Percentiles rank a stretch among this genome's conserved stretches.
phyloP scores from a whole-genome alignment of 163 green algal genomes.

The Volvox carteri region DNA sequence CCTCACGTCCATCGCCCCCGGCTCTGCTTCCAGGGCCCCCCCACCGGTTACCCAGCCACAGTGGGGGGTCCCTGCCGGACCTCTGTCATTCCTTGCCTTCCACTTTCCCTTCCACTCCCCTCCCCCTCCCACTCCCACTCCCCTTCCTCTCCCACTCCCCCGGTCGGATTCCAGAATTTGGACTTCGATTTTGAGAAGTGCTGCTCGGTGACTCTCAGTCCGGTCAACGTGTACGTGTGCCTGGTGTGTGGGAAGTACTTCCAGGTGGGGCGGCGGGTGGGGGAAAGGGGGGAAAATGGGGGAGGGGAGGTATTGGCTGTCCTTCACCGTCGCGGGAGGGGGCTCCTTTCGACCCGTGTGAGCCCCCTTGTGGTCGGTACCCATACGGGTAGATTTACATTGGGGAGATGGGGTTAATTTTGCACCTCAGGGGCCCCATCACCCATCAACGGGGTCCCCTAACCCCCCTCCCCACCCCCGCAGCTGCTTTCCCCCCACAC shows the following conservation, averaged over 20 bases:
- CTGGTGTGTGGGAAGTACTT: slow-evolving; percentile 99
- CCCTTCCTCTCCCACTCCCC: neutral
- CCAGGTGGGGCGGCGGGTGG: slow-evolving; percentile 72
- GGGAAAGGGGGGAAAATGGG: neutral
- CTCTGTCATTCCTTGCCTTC: neutral
- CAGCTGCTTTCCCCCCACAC: neutral
- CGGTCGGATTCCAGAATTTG: slow-evolving; percentile 81
- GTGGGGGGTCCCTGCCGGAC: neutral
- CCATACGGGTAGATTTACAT: no score
- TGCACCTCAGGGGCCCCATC: no score
- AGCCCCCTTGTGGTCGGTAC: no score
- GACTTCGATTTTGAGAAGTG: slow-evolving; percentile 99
- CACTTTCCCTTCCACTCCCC: neutral
- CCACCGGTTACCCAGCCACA: no score
- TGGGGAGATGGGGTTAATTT: no score
- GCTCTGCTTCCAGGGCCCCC: no score
- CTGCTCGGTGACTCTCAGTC: slow-evolving; percentile 94
- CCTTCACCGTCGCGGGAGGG: no score
- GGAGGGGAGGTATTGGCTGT: neutral
- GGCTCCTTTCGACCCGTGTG: no score
- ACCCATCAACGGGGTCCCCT: neutral
- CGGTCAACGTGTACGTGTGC: slow-evolving; percentile 98
- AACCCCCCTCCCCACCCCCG: neutral
- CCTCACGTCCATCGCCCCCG: no score
- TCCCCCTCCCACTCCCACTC: neutral